Percentiles rank a stretch among this genome's conserved stretches.
phyloP scores from a whole-genome alignment of 768 basidiomycete genomes.

The Kwoniella sp. region DNA sequence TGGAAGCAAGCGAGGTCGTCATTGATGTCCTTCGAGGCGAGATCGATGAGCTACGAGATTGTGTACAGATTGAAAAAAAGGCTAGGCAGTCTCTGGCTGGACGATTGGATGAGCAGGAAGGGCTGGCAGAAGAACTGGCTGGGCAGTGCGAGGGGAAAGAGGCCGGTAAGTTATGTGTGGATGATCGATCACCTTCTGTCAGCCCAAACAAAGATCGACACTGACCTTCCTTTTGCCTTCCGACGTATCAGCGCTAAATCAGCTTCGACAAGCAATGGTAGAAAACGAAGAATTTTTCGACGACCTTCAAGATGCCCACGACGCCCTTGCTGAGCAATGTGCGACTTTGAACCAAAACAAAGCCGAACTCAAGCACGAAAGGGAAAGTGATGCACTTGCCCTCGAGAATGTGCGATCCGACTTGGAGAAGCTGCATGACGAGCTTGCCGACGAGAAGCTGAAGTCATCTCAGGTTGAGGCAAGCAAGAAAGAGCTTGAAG shows the following conservation, averaged over 20 bases:
- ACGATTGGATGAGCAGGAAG: background rate
- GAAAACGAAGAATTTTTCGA: constrained; percentile 45
- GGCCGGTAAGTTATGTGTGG: constrained; percentile 17
- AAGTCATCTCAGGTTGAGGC: background rate
- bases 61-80: background rate
- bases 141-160: constrained; percentile 4
- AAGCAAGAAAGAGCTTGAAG: constrained; percentile 8
- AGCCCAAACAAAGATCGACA: constrained; percentile 4
- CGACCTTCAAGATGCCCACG: constrained; percentile 31
- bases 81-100: background rate
- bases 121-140: background rate
- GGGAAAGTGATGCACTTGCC: background rate
- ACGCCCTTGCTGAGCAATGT: constrained; percentile 25
- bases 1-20: constrained; percentile 16
- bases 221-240: background rate
- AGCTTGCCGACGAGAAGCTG: background rate
- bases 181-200: background rate
- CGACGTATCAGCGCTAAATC: constrained; percentile 7
- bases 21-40: constrained; percentile 15
- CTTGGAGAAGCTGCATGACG: background rate
- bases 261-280: constrained; percentile 16
- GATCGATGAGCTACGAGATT: constrained; percentile 10
- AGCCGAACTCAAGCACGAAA: background rate
- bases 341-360: constrained; percentile 20
- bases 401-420: background rate